Conservation (phyloP, 768 basidiomycete species). For the Mycena pura region DNA sequence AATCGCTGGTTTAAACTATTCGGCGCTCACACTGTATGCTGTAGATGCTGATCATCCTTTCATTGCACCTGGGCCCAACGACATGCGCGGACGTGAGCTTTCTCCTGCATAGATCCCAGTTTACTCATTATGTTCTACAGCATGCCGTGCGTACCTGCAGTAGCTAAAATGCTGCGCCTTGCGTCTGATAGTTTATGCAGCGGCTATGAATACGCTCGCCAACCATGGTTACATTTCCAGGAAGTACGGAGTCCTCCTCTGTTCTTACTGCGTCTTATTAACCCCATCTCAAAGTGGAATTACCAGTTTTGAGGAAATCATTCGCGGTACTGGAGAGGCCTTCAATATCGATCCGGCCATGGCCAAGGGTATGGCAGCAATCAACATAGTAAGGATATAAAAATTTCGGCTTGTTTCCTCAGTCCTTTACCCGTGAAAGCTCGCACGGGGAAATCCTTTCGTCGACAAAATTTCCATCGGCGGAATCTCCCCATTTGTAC, state of each 20-base stretch:
- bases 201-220: constrained; percentile 7
- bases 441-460: constrained; percentile 8
- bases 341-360: not conserved
- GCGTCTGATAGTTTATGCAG: not conserved
- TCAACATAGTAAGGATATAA: not conserved
- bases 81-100: constrained; percentile 8
- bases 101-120: not conserved
- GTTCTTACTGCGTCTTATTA: not conserved
- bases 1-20: not conserved
- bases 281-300: not conserved
- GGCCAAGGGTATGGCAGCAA: not conserved
- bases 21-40: not conserved
- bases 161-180: not conserved
- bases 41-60: constrained; percentile 1
- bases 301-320: not conserved
- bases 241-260: not conserved
- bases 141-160: constrained; percentile 11
- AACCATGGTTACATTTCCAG: not conserved
- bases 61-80: constrained; percentile 4
- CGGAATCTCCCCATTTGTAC: not conserved
- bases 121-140: constrained; percentile 7
- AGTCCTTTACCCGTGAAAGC: not conserved
- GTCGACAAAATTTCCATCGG: constrained; percentile 11
- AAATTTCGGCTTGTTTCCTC: not conserved
- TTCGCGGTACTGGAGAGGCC: not conserved